These are phyloP conservation scores for Neospermospora avenae DNA, from an alignment of 2,329 filamentous ascomycete species.

Conservation along the genomic window DNA sequence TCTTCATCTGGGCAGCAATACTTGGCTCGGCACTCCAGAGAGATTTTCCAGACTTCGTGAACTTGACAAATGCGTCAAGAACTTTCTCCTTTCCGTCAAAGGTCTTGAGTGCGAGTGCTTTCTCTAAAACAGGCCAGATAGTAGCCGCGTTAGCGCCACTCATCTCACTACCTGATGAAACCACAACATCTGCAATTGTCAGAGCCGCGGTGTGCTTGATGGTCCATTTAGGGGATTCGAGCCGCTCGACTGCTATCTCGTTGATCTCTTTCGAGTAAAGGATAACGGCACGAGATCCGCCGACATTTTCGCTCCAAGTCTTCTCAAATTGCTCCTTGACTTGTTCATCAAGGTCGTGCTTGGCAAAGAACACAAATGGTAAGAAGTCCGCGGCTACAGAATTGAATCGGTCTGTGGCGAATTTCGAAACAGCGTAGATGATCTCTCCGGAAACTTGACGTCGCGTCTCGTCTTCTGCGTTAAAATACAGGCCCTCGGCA, in stretches of 20 bases:
- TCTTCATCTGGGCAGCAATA: constrained; percentile 66
- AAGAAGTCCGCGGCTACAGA: constrained; percentile 71
- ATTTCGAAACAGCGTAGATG: constrained; percentile 77
- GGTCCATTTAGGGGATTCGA: constrained; percentile 82
- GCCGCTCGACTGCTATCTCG: constrained; percentile 59
- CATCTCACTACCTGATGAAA: constrained; percentile 62
- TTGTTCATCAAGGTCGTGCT: constrained; percentile 79
- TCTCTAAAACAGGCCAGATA: constrained; percentile 83
- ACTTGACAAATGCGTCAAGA: constrained; percentile 73
- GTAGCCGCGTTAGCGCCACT: constrained; percentile 55
- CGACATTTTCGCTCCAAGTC: constrained; percentile 89
- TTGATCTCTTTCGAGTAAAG: constrained; percentile 85
- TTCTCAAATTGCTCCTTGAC: constrained; percentile 77
- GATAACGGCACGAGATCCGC: constrained; percentile 74
- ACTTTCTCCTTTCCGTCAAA: constrained; percentile 90
- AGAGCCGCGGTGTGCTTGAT: constrained; percentile 86
- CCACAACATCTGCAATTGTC: constrained; percentile 70
- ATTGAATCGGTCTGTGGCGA: constrained; percentile 85
- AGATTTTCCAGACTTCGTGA: constrained; percentile 61
- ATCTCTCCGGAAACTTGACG: constrained; percentile 79
- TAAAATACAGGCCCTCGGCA: constrained; percentile 71
- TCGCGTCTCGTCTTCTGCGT: constrained; percentile 71
- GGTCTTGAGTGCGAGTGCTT: constrained; percentile 80
- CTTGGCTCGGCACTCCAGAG: constrained; percentile 53
- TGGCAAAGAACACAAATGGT: constrained; percentile 84